phyloP scores from a whole-genome alignment of 768 basidiomycete species.

The Lactifluus piperatus region DNA sequence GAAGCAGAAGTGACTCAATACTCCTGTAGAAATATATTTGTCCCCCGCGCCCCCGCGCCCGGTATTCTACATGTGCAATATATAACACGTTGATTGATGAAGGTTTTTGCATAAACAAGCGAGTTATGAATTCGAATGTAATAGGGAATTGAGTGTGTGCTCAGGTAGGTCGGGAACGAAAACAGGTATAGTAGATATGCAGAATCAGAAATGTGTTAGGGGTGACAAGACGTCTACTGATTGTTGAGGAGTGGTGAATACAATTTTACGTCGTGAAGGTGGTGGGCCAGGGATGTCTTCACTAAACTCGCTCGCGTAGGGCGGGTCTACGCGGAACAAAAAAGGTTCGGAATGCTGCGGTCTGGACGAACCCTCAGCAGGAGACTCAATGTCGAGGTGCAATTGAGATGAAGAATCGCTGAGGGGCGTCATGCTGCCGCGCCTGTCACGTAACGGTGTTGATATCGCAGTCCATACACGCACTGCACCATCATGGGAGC shows the following conservation, averaged over 20 bases:
- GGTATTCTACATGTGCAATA: no score
- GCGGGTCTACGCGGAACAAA: not conserved
- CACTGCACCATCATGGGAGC: constrained; percentile 68
- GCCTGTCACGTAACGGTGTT: constrained; percentile 6
- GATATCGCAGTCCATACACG: constrained; percentile 56
- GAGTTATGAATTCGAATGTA: not conserved
- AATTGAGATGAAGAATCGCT: constrained; percentile 10
- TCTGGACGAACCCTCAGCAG: not conserved
- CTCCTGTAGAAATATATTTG: no score
- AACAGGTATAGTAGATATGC: not conserved
- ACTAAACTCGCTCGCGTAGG: not conserved
- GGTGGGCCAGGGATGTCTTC: constrained; percentile 4
- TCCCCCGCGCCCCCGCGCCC: no score
- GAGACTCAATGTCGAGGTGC: constrained; percentile 10
- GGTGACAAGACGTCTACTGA: not conserved
- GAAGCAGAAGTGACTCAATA: no score
- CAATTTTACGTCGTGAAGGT: constrained; percentile 6
- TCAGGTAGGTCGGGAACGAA: not conserved
- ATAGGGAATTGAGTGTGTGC: not conserved
- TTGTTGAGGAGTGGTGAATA: constrained; percentile 4
- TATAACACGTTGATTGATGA: constrained; percentile 1
- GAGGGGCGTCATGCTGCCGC: constrained; percentile 15
- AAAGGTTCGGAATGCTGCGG: constrained; percentile 8
- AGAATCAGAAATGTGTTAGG: not conserved
- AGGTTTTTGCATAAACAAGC: not conserved